Conservation (phyloP, 1,139 yeast genomes). For the Yamadazyma kanchanaburiensis region DNA sequence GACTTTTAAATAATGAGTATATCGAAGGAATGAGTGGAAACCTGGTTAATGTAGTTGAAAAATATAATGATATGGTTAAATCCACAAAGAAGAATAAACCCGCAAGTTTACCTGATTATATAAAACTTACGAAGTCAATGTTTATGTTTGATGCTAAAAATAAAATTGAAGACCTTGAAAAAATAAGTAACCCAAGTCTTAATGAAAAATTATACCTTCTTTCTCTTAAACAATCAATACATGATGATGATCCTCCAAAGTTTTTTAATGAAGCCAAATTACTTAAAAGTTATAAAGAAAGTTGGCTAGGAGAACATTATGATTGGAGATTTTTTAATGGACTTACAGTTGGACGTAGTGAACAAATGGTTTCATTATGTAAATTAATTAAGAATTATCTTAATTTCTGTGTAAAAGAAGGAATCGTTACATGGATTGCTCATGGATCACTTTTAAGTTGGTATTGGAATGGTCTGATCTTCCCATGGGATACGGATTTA, state of each 20-base stretch:
- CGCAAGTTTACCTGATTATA: constrained; percentile 5
- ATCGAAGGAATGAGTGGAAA: constrained; percentile 11
- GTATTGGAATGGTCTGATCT: constrained; percentile 37
- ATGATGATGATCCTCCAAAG: constrained; percentile 23
- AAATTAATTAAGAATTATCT: constrained; percentile 29
- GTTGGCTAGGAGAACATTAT: constrained; percentile 40
- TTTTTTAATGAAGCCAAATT: constrained; percentile 31
- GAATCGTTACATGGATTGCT: constrained; percentile 38
- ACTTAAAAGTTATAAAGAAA: constrained; percentile 14
- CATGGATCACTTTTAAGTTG: constrained; percentile 43
- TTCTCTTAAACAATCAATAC: constrained; percentile 22
- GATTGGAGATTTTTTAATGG: constrained; percentile 51
- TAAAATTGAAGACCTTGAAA: constrained; percentile 13
- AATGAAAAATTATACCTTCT: constrained; percentile 16
- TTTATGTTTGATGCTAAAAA: constrained; percentile 18
- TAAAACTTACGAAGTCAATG: constrained; percentile 9
- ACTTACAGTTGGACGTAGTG: constrained; percentile 23
- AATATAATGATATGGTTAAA: constrained; percentile 12
- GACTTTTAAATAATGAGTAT: constrained; percentile 26
- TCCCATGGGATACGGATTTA: constrained; percentile 38
- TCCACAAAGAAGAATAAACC: constrained; percentile 2
- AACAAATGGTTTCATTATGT: constrained; percentile 25
- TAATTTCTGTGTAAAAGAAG: constrained; percentile 25
- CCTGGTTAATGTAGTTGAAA: constrained; percentile 13
- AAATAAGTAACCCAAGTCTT: constrained; percentile 5